Base-by-base conservation (phyloP, 2,329 filamentous ascomycete genomes). In the Ophiostoma himal-ulmi region DNA sequence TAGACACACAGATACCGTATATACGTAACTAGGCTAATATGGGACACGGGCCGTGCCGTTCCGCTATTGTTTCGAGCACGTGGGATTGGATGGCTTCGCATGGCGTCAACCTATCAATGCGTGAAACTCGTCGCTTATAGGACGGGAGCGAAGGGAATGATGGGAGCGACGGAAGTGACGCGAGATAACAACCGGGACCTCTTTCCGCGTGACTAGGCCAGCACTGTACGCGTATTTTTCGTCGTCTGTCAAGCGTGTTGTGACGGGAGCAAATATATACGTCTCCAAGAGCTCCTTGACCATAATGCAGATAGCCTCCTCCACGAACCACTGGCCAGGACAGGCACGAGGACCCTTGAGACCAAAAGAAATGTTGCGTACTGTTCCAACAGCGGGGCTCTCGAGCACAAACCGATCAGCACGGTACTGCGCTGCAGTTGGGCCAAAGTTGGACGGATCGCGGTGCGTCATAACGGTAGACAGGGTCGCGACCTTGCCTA, bases 251-350 rank as follows among this genome's bases (percentile, higher is more conserved):
- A 62, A 26, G 13, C 57, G 4, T 13, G 57, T 62, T 3, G 22
- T 8, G 14, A 62, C 26, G 8, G 57, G 57, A 30, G 67, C 66
- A 64, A 72, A 72, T 22, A 22, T 60, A 67, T 72, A 72, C 0
- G 26, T 26, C 13, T 34, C 69, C 34, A 72, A 48, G 26, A 72
- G 60, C 5, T 48, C 52, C 68, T 62, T 44, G 34, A 72, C 67
- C 69, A 72, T 70, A 34, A 72, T 67, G 67, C 71, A 72, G 11
- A 72, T 72, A 22, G 69, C 68, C 44, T 66, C 71, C 44, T 70
- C 69, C 22, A 67, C 69, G 26, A 67, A 70, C 68, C 71, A 70
- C 22, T 67, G 65, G 8, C 71, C 71, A 3, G 70, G 71, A 57
- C 71, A 72, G 41, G 62, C 66, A 14, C 69, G 71, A 6, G 71